Evolutionary conservation across 441 rosid species (phyloP).

Genomic region (Corymbia citriodora): DNA sequence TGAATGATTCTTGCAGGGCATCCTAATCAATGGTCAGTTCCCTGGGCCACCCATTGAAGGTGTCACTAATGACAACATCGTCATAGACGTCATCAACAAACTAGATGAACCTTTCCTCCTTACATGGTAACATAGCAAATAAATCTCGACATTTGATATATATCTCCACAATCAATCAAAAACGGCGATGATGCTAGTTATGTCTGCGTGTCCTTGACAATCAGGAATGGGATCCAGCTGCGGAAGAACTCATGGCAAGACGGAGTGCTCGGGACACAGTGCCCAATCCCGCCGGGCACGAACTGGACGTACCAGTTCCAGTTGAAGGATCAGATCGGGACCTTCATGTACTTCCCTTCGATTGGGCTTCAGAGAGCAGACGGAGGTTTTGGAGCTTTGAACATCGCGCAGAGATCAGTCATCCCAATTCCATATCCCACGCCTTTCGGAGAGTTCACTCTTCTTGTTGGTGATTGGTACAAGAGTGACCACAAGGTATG

Average conservation of each 20-base stretch:
- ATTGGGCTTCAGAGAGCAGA: background rate
- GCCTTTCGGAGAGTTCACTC: background rate
- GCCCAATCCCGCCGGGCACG: background rate
- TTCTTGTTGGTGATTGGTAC: background rate
- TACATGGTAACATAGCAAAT: slow-evolving; percentile 35
- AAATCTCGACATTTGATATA: background rate
- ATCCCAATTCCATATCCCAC: background rate
- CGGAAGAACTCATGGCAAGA: slow-evolving; percentile 3
- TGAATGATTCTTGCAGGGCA: slow-evolving; percentile 32
- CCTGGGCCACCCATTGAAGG: slow-evolving; percentile 68
- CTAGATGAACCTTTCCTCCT: slow-evolving; percentile 66
- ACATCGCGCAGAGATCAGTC: background rate
- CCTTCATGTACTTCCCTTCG: background rate
- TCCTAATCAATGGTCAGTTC: slow-evolving; percentile 66
- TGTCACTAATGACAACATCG: slow-evolving; percentile 56
- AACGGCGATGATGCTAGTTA: background rate
- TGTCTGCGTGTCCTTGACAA: background rate
- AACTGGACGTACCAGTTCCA: background rate
- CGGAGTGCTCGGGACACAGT: background rate
- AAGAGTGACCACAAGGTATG: background rate
- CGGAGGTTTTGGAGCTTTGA: background rate
- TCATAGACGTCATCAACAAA: slow-evolving; percentile 51
- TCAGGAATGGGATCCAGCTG: background rate
- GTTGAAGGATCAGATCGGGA: slow-evolving; percentile 1
- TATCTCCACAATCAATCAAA: background rate